Conservation (phyloP, 768 basidiomycete species). For the Boletales sp. region DNA sequence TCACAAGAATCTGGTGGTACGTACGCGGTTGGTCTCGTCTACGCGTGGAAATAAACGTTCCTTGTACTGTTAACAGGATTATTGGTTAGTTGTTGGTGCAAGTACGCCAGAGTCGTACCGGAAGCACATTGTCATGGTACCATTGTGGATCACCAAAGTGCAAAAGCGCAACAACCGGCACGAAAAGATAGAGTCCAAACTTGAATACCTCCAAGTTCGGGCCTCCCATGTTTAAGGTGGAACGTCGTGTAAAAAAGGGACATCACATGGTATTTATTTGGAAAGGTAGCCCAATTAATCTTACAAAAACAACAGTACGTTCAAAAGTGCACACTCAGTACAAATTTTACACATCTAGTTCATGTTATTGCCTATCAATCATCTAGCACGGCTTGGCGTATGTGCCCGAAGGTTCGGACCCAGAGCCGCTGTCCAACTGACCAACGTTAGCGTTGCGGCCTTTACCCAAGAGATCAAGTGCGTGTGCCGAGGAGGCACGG, state of each 20-base stretch:
- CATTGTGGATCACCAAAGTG: conserved; percentile 88
- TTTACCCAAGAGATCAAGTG: conserved; percentile 42
- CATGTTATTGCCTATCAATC: not conserved
- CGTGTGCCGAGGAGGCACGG: conserved; percentile 46
- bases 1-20: conserved; percentile 5
- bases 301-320: too few relatives aligned
- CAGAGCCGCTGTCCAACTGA: conserved; percentile 48
- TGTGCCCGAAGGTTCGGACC: conserved; percentile 51
- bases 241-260: not conserved
- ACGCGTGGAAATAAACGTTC: conserved; percentile 66
- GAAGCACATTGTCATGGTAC: conserved; percentile 75
- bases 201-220: conserved; percentile 89
- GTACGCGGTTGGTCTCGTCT: conserved; percentile 52
- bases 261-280: too few relatives aligned
- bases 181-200: conserved; percentile 81
- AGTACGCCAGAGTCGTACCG: conserved; percentile 42
- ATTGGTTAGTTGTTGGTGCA: not conserved
- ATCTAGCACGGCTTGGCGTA: conserved; percentile 63
- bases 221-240: conserved; percentile 51
- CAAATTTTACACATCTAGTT: not conserved
- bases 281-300: too few relatives aligned
- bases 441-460: conserved; percentile 31
- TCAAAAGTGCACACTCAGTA: too few relatives aligned
- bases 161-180: conserved; percentile 74
- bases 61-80: conserved; percentile 51